phyloP scores from a whole-genome alignment of 2,329 filamentous ascomycete species.

The Pyricularia pennisetigena region DNA sequence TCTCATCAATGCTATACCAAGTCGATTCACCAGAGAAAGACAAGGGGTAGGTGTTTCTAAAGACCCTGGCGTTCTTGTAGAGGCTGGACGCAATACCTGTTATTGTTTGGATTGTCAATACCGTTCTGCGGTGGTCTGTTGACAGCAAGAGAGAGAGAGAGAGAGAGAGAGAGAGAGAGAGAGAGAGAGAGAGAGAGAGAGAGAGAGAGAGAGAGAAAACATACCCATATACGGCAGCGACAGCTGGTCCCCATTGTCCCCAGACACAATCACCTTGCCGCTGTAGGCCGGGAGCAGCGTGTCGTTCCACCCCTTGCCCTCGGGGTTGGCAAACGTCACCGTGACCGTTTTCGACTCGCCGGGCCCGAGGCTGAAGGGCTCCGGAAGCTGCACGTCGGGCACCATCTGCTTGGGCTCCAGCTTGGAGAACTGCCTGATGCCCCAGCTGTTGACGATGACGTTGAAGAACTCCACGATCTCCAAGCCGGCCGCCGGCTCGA shows the following conservation, averaged over 20 bases:
- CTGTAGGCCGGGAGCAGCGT: slow-evolving; percentile 21
- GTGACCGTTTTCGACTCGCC: slow-evolving; percentile 15
- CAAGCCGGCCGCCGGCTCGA: slow-evolving; percentile 23
- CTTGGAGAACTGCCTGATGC: slow-evolving; percentile 6
- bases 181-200: slow-evolving; percentile 5
- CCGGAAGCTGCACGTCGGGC: slow-evolving; percentile 9
- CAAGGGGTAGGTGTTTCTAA: slow-evolving; percentile 2
- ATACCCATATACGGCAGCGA: slow-evolving; percentile 20
- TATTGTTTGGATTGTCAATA: not conserved
- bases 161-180: slow-evolving; percentile 10
- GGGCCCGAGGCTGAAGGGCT: slow-evolving; percentile 13
- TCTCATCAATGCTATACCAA: not conserved
- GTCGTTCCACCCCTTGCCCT: slow-evolving; percentile 11
- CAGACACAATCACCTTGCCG: slow-evolving; percentile 20
- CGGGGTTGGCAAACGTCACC: slow-evolving; percentile 16
- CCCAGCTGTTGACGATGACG: slow-evolving; percentile 1
- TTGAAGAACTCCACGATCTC: slow-evolving; percentile 17
- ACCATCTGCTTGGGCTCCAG: slow-evolving; percentile 6
- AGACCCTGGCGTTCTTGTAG: slow-evolving; percentile 7
- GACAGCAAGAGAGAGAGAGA: not conserved
- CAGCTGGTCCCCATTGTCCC: slow-evolving; percentile 21
- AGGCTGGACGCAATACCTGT: slow-evolving; percentile 5
- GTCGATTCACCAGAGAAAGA: slow-evolving; percentile 1
- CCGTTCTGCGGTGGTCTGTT: not conserved
- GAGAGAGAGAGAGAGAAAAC: slow-evolving; percentile 5